phyloP scores from a whole-genome alignment of 768 basidiomycete species.

The Amanita phalloides region DNA sequence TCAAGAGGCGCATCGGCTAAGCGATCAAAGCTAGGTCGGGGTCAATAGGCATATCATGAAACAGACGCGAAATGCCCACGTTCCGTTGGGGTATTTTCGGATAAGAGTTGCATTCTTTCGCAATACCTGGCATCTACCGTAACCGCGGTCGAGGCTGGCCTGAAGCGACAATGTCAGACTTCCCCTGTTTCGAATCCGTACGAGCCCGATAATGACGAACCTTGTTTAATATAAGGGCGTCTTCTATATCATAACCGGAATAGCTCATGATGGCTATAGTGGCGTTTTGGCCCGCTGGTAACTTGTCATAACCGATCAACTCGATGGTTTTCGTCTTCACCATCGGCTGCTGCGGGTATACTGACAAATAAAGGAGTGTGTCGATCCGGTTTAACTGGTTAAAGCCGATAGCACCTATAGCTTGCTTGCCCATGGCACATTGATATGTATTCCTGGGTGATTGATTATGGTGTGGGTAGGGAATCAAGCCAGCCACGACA shows the following conservation, averaged over 20 bases:
- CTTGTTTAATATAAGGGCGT: slow-evolving; percentile 93
- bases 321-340: slow-evolving; percentile 99
- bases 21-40: slow-evolving; percentile 66
- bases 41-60: slow-evolving; percentile 4
- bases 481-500: slow-evolving; percentile 95
- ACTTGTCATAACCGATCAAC: slow-evolving; percentile 88
- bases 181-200: neutral
- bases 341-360: slow-evolving; percentile 99
- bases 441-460: slow-evolving; percentile 99
- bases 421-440: slow-evolving; percentile 99
- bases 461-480: slow-evolving; percentile 99
- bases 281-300: slow-evolving; percentile 97
- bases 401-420: slow-evolving; percentile 96
- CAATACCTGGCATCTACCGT: slow-evolving; percentile 94
- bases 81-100: slow-evolving; percentile 94
- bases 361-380: slow-evolving; percentile 93
- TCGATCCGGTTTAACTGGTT: slow-evolving; percentile 98
- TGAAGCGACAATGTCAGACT: slow-evolving; percentile 18
- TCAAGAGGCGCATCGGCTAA: slow-evolving; percentile 86
- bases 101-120: slow-evolving; percentile 92
- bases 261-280: slow-evolving; percentile 99
- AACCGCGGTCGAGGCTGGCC: slow-evolving; percentile 95
- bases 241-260: slow-evolving; percentile 99
- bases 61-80: slow-evolving; percentile 43
- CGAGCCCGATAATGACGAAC: slow-evolving; percentile 22